Percentiles rank a stretch among this genome's conserved stretches.
These are phyloP conservation scores for Penicillium italicum DNA, from an alignment of 2,329 filamentous ascomycete genomes.

Conservation along the genomic window DNA sequence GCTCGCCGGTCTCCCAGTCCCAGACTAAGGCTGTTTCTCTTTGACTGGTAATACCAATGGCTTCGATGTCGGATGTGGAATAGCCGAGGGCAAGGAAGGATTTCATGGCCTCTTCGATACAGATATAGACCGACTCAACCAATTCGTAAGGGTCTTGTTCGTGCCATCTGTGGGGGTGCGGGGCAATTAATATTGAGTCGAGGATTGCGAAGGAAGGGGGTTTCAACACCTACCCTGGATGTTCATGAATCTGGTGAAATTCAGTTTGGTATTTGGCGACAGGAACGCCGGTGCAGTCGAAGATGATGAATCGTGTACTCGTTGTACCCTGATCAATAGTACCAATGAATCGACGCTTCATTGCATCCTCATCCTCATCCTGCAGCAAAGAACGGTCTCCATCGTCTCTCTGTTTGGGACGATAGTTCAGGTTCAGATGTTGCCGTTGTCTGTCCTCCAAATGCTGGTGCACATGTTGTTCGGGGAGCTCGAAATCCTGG, in stretches of 20 bases:
- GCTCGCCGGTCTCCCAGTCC: slow-evolving; percentile 75
- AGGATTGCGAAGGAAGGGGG: background rate
- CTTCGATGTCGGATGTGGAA: slow-evolving; percentile 63
- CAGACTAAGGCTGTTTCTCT: slow-evolving; percentile 83
- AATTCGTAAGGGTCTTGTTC: slow-evolving; percentile 82
- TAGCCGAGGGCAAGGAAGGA: slow-evolving; percentile 69
- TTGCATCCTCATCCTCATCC: slow-evolving; percentile 31
- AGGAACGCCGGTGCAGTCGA: slow-evolving; percentile 72
- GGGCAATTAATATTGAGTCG: slow-evolving; percentile 5
- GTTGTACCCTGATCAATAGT: slow-evolving; percentile 91
- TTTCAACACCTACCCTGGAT: slow-evolving; percentile 66
- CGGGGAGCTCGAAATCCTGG: slow-evolving; percentile 6
- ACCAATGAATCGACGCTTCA: slow-evolving; percentile 62
- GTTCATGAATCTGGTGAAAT: slow-evolving; percentile 77
- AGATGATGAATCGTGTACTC: slow-evolving; percentile 84
- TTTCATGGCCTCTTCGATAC: slow-evolving; percentile 72
- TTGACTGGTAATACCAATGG: slow-evolving; percentile 85
- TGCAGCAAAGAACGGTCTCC: slow-evolving; percentile 37
- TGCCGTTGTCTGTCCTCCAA: slow-evolving; percentile 20
- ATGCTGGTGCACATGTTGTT: slow-evolving; percentile 15
- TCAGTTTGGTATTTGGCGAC: slow-evolving; percentile 82
- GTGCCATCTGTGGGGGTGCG: slow-evolving; percentile 64
- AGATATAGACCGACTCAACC: slow-evolving; percentile 69
- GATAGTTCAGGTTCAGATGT: slow-evolving; percentile 22
- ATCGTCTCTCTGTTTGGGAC: slow-evolving; percentile 31